Conservation (phyloP, 2,329 filamentous ascomycete genomes). For the Mollisia scopiformis region DNA sequence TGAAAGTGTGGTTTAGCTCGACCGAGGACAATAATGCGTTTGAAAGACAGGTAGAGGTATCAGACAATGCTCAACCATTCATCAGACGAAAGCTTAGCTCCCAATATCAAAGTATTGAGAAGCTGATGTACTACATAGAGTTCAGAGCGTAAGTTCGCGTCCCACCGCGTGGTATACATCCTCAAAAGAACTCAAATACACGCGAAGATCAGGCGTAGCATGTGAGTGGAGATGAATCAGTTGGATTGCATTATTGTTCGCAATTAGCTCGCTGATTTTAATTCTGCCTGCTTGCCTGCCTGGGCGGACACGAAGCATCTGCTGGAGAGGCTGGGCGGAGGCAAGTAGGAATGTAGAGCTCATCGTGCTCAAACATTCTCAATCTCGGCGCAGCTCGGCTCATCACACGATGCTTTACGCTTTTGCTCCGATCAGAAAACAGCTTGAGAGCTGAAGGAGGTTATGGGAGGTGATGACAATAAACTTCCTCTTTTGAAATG, state of each 20-base stretch:
- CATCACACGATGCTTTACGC: not conserved
- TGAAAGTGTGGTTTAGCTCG: too few relatives aligned
- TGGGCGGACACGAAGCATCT: too few relatives aligned
- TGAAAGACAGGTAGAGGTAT: too few relatives aligned
- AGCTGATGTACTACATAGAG: not conserved
- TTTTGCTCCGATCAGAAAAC: not conserved
- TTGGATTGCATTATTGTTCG: not conserved
- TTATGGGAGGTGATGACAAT: too few relatives aligned
- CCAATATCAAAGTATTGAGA: not conserved
- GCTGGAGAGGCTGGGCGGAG: too few relatives aligned
- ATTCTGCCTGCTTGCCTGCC: too few relatives aligned
- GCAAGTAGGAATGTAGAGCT: not conserved
- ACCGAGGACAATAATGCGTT: too few relatives aligned
- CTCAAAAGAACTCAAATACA: constrained; percentile 19
- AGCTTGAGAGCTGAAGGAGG: too few relatives aligned
- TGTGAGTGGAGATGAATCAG: not conserved
- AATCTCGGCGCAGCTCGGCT: not conserved
- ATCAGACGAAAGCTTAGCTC: not conserved
- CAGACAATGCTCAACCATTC: too few relatives aligned
- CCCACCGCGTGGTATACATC: not conserved
- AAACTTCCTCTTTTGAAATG: too few relatives aligned
- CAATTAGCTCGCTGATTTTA: not conserved
- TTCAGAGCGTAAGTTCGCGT: not conserved
- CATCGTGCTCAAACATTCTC: not conserved
- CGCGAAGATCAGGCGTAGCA: constrained; percentile 3